A percentile compares a stretch with the other conserved stretches of the same genome.
phyloP scores from a whole-genome alignment of 176 grass and related monocot genomes.

The Alloteropsis semialata region DNA sequence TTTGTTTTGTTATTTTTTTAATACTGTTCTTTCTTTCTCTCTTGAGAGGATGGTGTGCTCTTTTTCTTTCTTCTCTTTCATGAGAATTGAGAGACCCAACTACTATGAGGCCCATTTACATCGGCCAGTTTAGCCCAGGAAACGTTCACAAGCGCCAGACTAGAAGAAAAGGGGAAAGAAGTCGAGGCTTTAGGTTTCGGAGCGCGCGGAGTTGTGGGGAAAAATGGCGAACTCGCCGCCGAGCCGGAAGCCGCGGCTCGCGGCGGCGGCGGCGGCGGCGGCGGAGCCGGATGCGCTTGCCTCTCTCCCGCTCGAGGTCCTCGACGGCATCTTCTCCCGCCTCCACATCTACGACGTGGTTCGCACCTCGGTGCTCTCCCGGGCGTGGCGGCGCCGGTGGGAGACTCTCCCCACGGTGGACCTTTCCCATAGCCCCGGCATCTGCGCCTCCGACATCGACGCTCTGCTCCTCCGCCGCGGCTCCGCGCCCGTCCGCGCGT shows the following conservation, averaged over 20 bases:
- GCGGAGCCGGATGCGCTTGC: background rate
- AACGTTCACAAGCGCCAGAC: too few relatives aligned
- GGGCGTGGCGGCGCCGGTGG: constrained; percentile 9
- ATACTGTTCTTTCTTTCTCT: too few relatives aligned
- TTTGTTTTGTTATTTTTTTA: too few relatives aligned
- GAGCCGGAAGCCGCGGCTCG: background rate
- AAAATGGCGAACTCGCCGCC: constrained; percentile 7
- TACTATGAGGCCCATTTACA: too few relatives aligned
- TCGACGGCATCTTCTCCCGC: constrained; percentile 3
- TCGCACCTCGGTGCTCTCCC: constrained; percentile 5
- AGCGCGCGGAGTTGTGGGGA: background rate
- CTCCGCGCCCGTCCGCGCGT: background rate
- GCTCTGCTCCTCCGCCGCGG: constrained; percentile 7
- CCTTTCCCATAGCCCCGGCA: background rate
- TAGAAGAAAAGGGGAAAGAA: too few relatives aligned
- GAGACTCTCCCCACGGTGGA: background rate
- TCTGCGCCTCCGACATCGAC: constrained; percentile 4
- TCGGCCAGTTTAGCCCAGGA: too few relatives aligned
- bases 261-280: background rate
- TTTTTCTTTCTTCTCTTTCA: too few relatives aligned
- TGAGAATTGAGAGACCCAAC: too few relatives aligned
- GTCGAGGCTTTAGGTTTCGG: too few relatives aligned
- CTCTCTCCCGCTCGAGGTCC: background rate
- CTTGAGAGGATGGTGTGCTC: too few relatives aligned
- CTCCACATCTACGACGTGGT: constrained; percentile 9